phyloP scores from a whole-genome alignment of 371 early-diverging fungal genomes.

The Sporodiniella umbellata region DNA sequence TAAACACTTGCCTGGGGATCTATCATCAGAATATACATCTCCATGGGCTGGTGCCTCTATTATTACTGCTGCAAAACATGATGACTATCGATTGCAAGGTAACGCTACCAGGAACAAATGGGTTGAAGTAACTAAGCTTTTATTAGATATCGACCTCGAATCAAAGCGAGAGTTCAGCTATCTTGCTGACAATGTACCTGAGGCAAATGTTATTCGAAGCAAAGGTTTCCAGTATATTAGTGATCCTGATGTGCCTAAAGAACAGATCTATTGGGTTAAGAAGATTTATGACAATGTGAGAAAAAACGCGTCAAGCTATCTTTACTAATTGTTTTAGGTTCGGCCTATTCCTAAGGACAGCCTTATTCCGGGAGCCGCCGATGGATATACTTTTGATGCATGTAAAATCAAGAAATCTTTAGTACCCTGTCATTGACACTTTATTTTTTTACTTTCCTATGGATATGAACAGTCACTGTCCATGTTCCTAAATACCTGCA shows the following conservation, averaged over 20 bases:
- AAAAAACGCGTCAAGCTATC: background rate
- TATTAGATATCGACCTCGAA: slow-evolving; percentile 35
- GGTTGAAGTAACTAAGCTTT: no score
- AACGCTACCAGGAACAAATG: background rate
- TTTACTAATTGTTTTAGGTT: slow-evolving; percentile 11
- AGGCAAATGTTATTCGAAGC: slow-evolving; percentile 31
- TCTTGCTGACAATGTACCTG: slow-evolving; percentile 28
- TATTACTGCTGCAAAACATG: slow-evolving; percentile 23
- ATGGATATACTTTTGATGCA: slow-evolving; percentile 30
- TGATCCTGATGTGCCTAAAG: slow-evolving; percentile 12
- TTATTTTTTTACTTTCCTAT: background rate
- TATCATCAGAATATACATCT: slow-evolving; percentile 60
- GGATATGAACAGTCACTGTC: slow-evolving; percentile 34
- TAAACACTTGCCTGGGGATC: slow-evolving; percentile 57
- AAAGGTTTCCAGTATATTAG: slow-evolving; percentile 23
- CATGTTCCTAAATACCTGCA: slow-evolving; percentile 56
- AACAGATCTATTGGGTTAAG: slow-evolving; percentile 32
- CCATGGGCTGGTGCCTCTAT: slow-evolving; percentile 71
- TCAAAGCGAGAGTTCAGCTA: slow-evolving; percentile 31
- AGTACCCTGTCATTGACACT: no score
- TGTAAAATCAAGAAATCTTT: slow-evolving; percentile 31
- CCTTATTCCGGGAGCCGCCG: slow-evolving; percentile 14
- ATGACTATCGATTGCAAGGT: slow-evolving; percentile 35
- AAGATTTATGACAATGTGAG: slow-evolving; percentile 31
- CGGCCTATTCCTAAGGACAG: slow-evolving; percentile 17